Base-by-base conservation (phyloP, 73 alveolate genomes). In the Paramecium sonneborni region DNA sequence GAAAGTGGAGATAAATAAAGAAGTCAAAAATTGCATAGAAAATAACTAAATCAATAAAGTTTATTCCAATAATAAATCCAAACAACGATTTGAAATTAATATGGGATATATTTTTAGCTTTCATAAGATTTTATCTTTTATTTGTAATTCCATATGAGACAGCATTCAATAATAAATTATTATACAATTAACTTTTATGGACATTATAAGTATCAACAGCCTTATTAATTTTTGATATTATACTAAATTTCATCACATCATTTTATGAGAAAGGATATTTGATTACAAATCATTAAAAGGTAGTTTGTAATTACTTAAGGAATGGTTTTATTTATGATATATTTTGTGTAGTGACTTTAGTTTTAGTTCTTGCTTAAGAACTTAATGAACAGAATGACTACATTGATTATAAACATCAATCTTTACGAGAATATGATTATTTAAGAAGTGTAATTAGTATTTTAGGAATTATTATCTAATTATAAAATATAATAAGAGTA, bases 211-310 rank as follows among this genome's bases (percentile, higher is more conserved):
- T 20, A 3, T 79, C 55, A 10, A 79, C 55, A 15, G 23, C 90
- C 10, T 43, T 79, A 24, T 24, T 79, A 6, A 44, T 38, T 20
- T 79, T 79, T 30, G 90, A 79, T 20, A 79, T 79, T 43, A 7
- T 79, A 20, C 14, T 79, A 0, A 79, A 79, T 20, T 79, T 79
- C 14, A 24, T 30, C 10, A 79, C 90, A 43, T 79, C 90, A 0
- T 79, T 23, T 34, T 79, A 79, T 79, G 90, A 79, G 26, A 79
- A 79, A 79, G 90, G 90, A 79, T 79, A 23, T 24, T 23, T 79
- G 20, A 46, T 79, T 0, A 79, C 69, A 14, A 46, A 79, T 28
- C 90, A 79, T 44, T 23, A 11, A 18, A 43, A 24, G 20, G 55
- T 79, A 79, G 90, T 76, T 23, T 11, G 43, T 4, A 79, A 79